phyloP scores from a whole-genome alignment of 192 early-diverging fungal species.

The Linnemannia hyalina region DNA sequence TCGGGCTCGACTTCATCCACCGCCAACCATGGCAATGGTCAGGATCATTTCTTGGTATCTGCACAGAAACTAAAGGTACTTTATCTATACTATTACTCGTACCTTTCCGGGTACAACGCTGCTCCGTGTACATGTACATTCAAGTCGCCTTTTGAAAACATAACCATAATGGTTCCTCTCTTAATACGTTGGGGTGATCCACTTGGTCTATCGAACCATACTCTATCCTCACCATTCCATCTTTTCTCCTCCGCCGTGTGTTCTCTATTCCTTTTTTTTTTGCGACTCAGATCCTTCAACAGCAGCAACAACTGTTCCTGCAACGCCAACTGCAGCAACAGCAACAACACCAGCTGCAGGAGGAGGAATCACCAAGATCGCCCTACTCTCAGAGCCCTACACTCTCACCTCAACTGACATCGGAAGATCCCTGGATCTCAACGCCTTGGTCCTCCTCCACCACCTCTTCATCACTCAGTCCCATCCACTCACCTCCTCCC shows the following conservation, averaged over 20 bases:
- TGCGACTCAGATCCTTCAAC: slow-evolving; percentile 7
- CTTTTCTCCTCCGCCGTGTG: background rate
- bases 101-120: background rate
- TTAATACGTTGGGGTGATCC: background rate
- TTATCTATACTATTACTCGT: background rate
- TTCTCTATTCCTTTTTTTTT: background rate
- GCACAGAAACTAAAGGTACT: slow-evolving; percentile 43
- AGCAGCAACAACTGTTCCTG: slow-evolving; percentile 8
- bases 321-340: background rate
- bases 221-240: background rate
- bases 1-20: background rate
- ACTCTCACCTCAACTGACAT: slow-evolving; percentile 5
- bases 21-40: background rate
- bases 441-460: background rate
- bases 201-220: background rate
- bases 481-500: background rate
- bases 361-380: background rate
- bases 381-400: background rate
- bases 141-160: background rate
- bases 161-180: background rate
- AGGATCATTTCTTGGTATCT: slow-evolving; percentile 21
- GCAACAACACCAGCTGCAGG: slow-evolving; percentile 16
- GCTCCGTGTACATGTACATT: slow-evolving; percentile 8
- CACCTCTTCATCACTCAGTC: background rate
- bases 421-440: background rate